phyloP scores from a whole-genome alignment of 768 basidiomycete genomes.

The Trametes villosa region DNA sequence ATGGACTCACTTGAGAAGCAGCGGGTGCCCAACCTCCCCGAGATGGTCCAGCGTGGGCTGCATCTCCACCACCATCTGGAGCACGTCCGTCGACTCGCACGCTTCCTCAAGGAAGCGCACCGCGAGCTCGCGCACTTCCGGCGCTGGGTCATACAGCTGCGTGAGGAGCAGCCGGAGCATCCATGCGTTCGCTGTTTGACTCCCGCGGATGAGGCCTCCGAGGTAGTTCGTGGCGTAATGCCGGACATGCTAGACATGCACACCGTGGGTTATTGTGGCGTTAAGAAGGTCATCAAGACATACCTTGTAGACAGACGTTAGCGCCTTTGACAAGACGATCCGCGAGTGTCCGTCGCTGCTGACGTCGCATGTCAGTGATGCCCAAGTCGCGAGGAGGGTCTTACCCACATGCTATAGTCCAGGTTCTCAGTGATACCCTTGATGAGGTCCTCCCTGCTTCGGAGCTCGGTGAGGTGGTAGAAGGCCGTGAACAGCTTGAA shows the following conservation, averaged over 20 bases:
- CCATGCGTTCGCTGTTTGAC: conserved; percentile 77
- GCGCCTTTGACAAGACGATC: conserved; percentile 89
- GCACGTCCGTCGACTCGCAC: conserved; percentile 80
- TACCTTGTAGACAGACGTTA: conserved; percentile 92
- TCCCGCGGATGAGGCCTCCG: conserved; percentile 74
- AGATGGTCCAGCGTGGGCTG: conserved; percentile 95
- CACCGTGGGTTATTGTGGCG: too few relatives aligned
- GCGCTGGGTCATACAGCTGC: conserved; percentile 91
- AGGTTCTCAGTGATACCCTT: conserved; percentile 89
- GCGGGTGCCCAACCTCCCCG: conserved; percentile 87
- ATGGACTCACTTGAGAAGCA: conserved; percentile 77
- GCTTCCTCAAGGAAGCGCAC: conserved; percentile 89
- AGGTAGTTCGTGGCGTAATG: conserved; percentile 88
- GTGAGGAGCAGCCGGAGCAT: conserved; percentile 89
- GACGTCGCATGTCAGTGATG: conserved; percentile 17
- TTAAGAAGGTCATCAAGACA: background rate
- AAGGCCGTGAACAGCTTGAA: conserved; percentile 94
- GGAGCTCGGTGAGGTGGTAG: conserved; percentile 91
- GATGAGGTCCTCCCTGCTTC: conserved; percentile 90
- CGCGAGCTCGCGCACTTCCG: conserved; percentile 89
- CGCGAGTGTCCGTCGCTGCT: conserved; percentile 91
- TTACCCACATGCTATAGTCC: conserved; percentile 83
- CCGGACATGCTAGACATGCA: conserved; percentile 71
- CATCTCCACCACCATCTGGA: conserved; percentile 92
- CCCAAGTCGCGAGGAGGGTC: background rate